These are phyloP conservation scores for Lunasporangiospora selenospora DNA, from an alignment of 192 early-diverging fungal species.

Conservation along the genomic window DNA sequence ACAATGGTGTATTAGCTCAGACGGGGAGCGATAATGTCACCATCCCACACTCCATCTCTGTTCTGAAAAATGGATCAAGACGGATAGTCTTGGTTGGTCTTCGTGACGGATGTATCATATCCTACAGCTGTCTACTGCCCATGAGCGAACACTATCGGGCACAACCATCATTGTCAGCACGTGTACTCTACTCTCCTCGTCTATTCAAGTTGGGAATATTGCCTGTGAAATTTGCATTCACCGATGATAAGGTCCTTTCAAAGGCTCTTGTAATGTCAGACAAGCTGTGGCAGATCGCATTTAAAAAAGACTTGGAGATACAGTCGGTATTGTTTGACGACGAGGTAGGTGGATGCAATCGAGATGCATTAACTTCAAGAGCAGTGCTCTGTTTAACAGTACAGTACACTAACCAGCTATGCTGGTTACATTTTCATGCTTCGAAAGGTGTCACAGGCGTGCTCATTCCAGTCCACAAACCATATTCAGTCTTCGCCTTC, in stretches of 20 bases:
- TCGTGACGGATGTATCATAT: slow-evolving; percentile 28
- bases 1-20: no score
- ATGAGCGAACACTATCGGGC: no score
- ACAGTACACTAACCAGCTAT: no score
- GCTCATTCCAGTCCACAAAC: slow-evolving; percentile 12
- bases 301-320: slow-evolving; percentile 10
- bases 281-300: slow-evolving; percentile 18
- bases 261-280: slow-evolving; percentile 20
- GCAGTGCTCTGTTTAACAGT: no score
- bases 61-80: slow-evolving; percentile 3
- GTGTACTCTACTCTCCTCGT: slow-evolving; percentile 8
- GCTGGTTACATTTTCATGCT: no score
- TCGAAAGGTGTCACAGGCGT: slow-evolving; percentile 16
- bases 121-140: slow-evolving; percentile 16
- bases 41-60: slow-evolving; percentile 26
- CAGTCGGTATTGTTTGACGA: slow-evolving; percentile 23
- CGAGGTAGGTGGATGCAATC: no score
- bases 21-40: slow-evolving; percentile 15
- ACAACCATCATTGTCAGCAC: no score
- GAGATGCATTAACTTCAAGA: no score
- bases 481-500: background rate
- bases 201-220: slow-evolving; percentile 21
- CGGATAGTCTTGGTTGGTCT: slow-evolving; percentile 17
- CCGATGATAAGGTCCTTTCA: background rate
- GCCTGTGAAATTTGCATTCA: slow-evolving; percentile 18